These are phyloP conservation scores for Dujonia santamariae DNA, from an alignment of 1,139 yeast genomes.

Conservation along the genomic window DNA sequence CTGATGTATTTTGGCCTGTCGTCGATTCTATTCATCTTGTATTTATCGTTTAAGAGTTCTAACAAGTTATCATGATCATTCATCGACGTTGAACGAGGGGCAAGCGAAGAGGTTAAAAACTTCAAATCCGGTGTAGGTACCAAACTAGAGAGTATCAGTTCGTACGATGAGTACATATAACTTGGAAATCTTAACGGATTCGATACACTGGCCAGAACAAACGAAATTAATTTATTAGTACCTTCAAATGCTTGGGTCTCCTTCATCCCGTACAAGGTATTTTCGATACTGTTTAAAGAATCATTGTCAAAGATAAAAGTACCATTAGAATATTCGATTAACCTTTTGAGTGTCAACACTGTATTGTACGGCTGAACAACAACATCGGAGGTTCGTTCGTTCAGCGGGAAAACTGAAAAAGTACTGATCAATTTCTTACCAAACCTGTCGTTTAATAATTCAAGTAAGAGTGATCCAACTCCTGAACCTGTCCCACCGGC, in stretches of 20 bases:
- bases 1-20: constrained; percentile 52
- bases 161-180: constrained; percentile 83
- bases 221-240: constrained; percentile 81
- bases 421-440: constrained; percentile 80
- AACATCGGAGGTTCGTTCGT: constrained; percentile 78
- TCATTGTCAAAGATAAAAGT: constrained; percentile 88
- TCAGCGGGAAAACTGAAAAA: constrained; percentile 81
- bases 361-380: constrained; percentile 97
- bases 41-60: constrained; percentile 75
- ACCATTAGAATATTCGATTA: constrained; percentile 82
- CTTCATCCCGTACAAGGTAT: constrained; percentile 41
- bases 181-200: constrained; percentile 90
- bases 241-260: constrained; percentile 58
- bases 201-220: constrained; percentile 80
- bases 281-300: constrained; percentile 68
- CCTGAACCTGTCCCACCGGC: constrained; percentile 99
- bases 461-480: constrained; percentile 79
- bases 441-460: constrained; percentile 74
- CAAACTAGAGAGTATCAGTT: constrained; percentile 77
- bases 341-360: constrained; percentile 71
- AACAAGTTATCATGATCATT: constrained; percentile 84
- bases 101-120: constrained; percentile 80
- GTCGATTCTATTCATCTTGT: constrained; percentile 66
- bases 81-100: constrained; percentile 69
- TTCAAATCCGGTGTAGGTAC: constrained; percentile 90